Conservation (phyloP, 2,329 filamentous ascomycete species). For the Chalara sp. region DNA sequence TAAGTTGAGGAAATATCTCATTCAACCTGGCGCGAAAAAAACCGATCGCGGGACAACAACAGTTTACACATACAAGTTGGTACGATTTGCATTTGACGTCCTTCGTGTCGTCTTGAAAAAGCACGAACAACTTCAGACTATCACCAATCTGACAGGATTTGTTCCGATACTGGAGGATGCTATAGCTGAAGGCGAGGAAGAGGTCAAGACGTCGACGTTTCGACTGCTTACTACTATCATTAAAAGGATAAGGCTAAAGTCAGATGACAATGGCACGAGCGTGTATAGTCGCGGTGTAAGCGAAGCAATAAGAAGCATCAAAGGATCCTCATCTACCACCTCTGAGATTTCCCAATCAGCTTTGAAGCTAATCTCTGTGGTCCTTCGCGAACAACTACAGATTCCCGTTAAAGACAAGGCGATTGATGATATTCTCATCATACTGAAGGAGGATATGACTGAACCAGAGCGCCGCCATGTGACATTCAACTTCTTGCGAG, state of each 20-base stretch:
- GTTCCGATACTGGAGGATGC: constrained; percentile 85
- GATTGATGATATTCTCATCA: constrained; percentile 73
- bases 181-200: constrained; percentile 77
- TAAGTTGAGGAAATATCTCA: constrained; percentile 64
- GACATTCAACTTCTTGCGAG: constrained; percentile 89
- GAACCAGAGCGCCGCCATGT: constrained; percentile 88
- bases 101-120: constrained; percentile 82
- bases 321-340: constrained; percentile 68
- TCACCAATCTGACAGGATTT: constrained; percentile 76
- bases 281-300: constrained; percentile 72
- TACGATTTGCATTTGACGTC: constrained; percentile 81
- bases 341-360: constrained; percentile 82
- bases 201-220: constrained; percentile 84
- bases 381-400: constrained; percentile 74
- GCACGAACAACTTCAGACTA: constrained; percentile 71
- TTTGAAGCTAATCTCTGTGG: constrained; percentile 78
- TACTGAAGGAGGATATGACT: constrained; percentile 81
- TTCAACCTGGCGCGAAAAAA: constrained; percentile 74
- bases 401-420: constrained; percentile 74
- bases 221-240: constrained; percentile 79
- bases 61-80: constrained; percentile 80
- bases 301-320: constrained; percentile 78
- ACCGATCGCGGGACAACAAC: constrained; percentile 68
- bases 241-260: constrained; percentile 65
- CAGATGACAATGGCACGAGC: constrained; percentile 57